Evolutionary conservation across 768 basidiomycete species (phyloP).

Genomic region (Rhodotorula taiwanensis): DNA sequence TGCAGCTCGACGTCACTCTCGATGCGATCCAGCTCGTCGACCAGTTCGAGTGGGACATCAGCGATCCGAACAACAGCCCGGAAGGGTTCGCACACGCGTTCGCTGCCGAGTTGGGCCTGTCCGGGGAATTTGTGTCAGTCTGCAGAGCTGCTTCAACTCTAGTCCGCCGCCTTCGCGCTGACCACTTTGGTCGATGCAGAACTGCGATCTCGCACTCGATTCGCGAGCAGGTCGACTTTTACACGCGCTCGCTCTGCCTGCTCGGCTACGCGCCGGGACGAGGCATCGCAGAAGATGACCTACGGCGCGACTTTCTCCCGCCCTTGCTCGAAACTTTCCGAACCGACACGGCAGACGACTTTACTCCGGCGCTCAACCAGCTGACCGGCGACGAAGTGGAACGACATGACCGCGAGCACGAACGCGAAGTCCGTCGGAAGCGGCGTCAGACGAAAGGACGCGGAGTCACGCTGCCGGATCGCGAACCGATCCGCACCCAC

Average conservation of each 20-base stretch:
- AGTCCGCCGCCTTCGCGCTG: too few relatives aligned
- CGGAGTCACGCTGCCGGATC: slow-evolving; percentile 74
- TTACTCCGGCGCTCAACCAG: slow-evolving; percentile 81
- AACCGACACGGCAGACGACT: slow-evolving; percentile 67
- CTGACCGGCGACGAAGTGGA: slow-evolving; percentile 85
- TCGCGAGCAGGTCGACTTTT: slow-evolving; percentile 85
- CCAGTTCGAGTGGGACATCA: slow-evolving; percentile 96
- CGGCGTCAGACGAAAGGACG: slow-evolving; percentile 78
- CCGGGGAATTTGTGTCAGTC: slow-evolving; percentile 86
- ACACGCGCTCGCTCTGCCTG: slow-evolving; percentile 84
- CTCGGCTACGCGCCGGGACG: slow-evolving; percentile 80
- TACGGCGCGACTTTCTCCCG: slow-evolving; percentile 81
- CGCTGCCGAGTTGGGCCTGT: slow-evolving; percentile 74
- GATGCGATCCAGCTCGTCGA: slow-evolving; percentile 89
- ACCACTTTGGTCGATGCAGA: slow-evolving; percentile 47
- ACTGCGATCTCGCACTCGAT: slow-evolving; percentile 94
- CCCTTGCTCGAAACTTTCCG: slow-evolving; percentile 62
- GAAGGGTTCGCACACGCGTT: slow-evolving; percentile 90
- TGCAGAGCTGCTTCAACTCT: not conserved
- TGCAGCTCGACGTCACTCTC: slow-evolving; percentile 86
- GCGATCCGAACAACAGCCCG: slow-evolving; percentile 68
- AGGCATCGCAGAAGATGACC: slow-evolving; percentile 76
- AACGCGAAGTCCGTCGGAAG: slow-evolving; percentile 75
- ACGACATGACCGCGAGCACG: slow-evolving; percentile 80
- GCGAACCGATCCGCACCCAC: slow-evolving; percentile 84